These are phyloP conservation scores for Mycoemilia scoparia DNA, from an alignment of 192 early-diverging fungal genomes.

Conservation along the genomic window DNA sequence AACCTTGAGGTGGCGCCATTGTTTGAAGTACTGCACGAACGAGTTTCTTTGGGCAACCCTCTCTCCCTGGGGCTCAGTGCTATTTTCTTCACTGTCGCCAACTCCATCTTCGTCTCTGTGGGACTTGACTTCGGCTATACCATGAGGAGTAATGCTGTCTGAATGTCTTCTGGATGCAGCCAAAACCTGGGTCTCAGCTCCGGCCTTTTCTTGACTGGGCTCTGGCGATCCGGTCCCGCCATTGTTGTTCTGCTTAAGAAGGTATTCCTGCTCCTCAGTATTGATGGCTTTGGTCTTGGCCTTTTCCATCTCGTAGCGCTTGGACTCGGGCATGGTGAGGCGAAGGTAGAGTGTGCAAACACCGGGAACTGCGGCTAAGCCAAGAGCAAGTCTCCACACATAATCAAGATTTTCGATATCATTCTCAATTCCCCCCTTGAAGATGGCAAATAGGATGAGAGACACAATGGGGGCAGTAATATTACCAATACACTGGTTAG, in stretches of 20 bases:
- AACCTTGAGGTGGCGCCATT: slow-evolving; percentile 65
- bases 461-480: slow-evolving; percentile 61
- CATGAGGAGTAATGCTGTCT: not conserved
- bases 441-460: slow-evolving; percentile 49
- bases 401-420: slow-evolving; percentile 55
- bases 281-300: slow-evolving; percentile 18
- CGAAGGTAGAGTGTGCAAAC: slow-evolving; percentile 78
- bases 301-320: slow-evolving; percentile 39
- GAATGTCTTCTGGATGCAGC: no score
- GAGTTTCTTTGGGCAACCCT: slow-evolving; percentile 10
- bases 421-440: slow-evolving; percentile 43
- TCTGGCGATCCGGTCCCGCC: not conserved
- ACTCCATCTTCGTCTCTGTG: no score
- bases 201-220: not conserved
- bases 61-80: no score
- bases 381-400: slow-evolving; percentile 83
- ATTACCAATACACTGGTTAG: slow-evolving; percentile 87
- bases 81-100: no score
- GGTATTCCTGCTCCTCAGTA: slow-evolving; percentile 30
- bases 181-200: no score
- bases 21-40: slow-evolving; percentile 49
- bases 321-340: slow-evolving; percentile 79
- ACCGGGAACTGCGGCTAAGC: slow-evolving; percentile 68
- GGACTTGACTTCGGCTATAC: not conserved
- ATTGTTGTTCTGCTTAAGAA: slow-evolving; percentile 3